These are phyloP conservation scores for Kluyveromyces starmeri DNA, from an alignment of 805 yeast genomes.

Conservation along the genomic window DNA sequence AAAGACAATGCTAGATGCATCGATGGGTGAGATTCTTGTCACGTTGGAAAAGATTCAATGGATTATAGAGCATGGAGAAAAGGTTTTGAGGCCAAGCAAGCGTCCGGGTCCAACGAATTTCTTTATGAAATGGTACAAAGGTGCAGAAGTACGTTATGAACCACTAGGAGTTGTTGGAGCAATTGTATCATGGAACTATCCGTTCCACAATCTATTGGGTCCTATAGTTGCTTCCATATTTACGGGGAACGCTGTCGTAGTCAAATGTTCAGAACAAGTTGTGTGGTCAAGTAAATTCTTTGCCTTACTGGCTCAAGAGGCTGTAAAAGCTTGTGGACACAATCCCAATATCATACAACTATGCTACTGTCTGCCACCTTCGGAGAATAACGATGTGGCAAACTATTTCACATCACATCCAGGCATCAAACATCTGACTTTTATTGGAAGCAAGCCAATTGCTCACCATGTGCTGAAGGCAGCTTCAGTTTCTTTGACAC, in stretches of 20 bases:
- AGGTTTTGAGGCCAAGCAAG: constrained; percentile 54
- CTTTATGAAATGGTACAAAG: constrained; percentile 73
- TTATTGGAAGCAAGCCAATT: constrained; percentile 92
- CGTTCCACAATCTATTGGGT: constrained; percentile 88
- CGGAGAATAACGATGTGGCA: constrained; percentile 36
- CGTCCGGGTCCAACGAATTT: constrained; percentile 85
- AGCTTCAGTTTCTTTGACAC: constrained; percentile 82
- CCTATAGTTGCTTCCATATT: constrained; percentile 84
- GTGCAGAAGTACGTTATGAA: constrained; percentile 88
- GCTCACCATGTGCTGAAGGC: constrained; percentile 80
- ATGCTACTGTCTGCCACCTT: constrained; percentile 77
- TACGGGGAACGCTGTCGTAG: constrained; percentile 84
- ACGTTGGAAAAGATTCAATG: constrained; percentile 89
- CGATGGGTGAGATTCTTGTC: constrained; percentile 93
- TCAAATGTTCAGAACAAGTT: constrained; percentile 94
- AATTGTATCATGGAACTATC: constrained; percentile 94
- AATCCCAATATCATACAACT: constrained; percentile 81
- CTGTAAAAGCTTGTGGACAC: constrained; percentile 63
- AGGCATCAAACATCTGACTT: constrained; percentile 78
- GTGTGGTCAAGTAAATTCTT: constrained; percentile 88
- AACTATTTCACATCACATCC: constrained; percentile 80
- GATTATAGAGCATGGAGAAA: constrained; percentile 78
- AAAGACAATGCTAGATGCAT: constrained; percentile 90
- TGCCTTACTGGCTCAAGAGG: constrained; percentile 58
- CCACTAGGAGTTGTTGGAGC: constrained; percentile 86